Base-by-base conservation (phyloP, 129 eudicot species). In the Calendula officinalis region DNA sequence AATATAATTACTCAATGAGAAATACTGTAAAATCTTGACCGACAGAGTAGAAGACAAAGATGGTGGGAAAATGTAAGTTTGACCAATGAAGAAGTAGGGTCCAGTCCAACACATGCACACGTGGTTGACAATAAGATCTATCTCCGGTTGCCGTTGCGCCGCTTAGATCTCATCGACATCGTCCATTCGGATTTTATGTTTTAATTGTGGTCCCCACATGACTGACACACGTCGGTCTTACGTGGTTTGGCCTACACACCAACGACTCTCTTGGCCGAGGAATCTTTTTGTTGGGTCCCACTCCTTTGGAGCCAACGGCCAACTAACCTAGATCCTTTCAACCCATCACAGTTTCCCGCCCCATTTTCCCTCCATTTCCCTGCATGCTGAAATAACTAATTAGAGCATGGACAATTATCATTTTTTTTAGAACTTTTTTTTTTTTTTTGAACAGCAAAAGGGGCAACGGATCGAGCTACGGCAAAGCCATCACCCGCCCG, bases 121-220 rank as follows among this genome's bases (percentile, higher is more conserved):
- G 81, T 76, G 81, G 76, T 33, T 16, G 9, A 4, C 27, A 57
- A 37, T 57, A 36, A 36, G 30, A 13, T 57, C 70, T 58, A 64
- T 69, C 75, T 66, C 53, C 78, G 75, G 78, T 78, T 71, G 81
- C 64, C 22, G 54, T 66, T 41, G 39, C 75, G 84, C 64, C 61
- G 69, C 78, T 70, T 75, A 64, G 85, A 66, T 38, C 73, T 57
- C 51, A 76, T 72, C 86, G 81, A 38, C 77, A 46, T 59, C 69
- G 81, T 62, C 69, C 56, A 50, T 67, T 36, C 9, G 54, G 43
- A 49, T 62, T 64, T 5, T 6, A 13, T 8, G 16, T 46, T 47
- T 70, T 33, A 34, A 17, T 1, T 48, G 73, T 74, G 78, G 79
- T 30, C 50, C 79, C 74, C 13, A 42, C 22, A 0, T 10, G 35